phyloP scores from a whole-genome alignment of 257 asterid genomes.

The Solanum peruvianum region DNA sequence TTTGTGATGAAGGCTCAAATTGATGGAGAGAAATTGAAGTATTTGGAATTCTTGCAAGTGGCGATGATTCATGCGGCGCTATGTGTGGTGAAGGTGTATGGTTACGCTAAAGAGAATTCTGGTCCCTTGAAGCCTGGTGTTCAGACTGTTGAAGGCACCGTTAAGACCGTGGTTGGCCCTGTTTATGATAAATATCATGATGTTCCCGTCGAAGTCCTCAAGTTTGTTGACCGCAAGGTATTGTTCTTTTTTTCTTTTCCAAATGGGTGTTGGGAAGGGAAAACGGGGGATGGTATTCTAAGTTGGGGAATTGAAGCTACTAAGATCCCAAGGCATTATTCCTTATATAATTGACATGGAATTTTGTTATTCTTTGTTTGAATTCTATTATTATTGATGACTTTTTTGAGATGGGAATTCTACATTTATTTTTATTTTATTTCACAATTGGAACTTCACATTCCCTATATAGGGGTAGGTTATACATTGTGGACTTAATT shows the following conservation, averaged over 20 bases:
- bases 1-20: slow-evolving; percentile 9
- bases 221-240: slow-evolving; percentile 86
- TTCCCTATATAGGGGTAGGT: background rate
- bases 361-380: background rate
- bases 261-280: too few species aligned
- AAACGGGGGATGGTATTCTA: too few species aligned
- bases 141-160: slow-evolving; percentile 75
- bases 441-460: background rate
- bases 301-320: too few species aligned
- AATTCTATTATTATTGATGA: too few species aligned
- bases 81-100: slow-evolving; percentile 49
- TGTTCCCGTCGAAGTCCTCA: slow-evolving; percentile 54
- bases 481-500: background rate
- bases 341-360: background rate
- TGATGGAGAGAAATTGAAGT: slow-evolving; percentile 59
- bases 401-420: background rate
- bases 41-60: slow-evolving; percentile 64
- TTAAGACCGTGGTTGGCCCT: slow-evolving; percentile 67
- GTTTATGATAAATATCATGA: slow-evolving; percentile 52
- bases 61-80: slow-evolving; percentile 44
- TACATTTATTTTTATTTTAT: background rate
- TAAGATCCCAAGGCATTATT: too few species aligned
- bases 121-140: slow-evolving; percentile 88
- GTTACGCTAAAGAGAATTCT: slow-evolving; percentile 65
- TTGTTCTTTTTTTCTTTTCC: too few species aligned